A percentile compares a stretch with the other conserved stretches of the same genome.
Evolutionary conservation across 441 rosid genomes (phyloP).

Genomic region (Hura crepitans): DNA sequence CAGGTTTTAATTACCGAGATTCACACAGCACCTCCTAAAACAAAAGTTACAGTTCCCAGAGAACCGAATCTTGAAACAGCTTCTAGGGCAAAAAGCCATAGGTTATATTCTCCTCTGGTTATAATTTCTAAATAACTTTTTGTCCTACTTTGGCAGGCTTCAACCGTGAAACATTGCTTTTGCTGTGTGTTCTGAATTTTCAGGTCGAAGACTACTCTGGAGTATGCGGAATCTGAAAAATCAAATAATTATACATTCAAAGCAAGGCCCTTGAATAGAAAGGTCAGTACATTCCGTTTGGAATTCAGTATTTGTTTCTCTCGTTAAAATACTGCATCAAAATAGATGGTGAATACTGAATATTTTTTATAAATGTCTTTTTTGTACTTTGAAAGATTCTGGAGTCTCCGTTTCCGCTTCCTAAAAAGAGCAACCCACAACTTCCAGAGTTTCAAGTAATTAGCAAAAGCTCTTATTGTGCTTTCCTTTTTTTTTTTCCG

Average conservation of each 20-base stretch:
- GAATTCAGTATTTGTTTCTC: constrained; percentile 3
- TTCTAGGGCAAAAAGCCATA: constrained; percentile 51
- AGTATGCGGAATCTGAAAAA: constrained; percentile 34
- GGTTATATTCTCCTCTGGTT: constrained; percentile 33
- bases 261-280: constrained; percentile 49
- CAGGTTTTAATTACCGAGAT: constrained; percentile 43
- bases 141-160: neutral
- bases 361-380: constrained; percentile 9
- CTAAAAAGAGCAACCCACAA: constrained; percentile 38
- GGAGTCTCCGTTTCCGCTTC: constrained; percentile 35
- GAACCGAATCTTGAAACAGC: constrained; percentile 77
- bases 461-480: neutral
- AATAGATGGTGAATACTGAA: neutral
- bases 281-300: constrained; percentile 34
- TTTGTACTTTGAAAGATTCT: constrained; percentile 42
- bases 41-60: constrained; percentile 66
- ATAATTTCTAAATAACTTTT: neutral
- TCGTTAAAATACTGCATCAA: neutral
- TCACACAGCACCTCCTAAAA: constrained; percentile 29
- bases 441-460: constrained; percentile 50
- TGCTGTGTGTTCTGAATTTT: constrained; percentile 22
- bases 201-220: constrained; percentile 49
- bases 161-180: neutral
- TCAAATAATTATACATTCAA: constrained; percentile 35
- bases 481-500: too few species aligned